Evolutionary conservation across 192 early-diverging fungal species (phyloP), one percentile per base, ranked within the genome.

Genomic region (Diversispora epigaea): DNA sequence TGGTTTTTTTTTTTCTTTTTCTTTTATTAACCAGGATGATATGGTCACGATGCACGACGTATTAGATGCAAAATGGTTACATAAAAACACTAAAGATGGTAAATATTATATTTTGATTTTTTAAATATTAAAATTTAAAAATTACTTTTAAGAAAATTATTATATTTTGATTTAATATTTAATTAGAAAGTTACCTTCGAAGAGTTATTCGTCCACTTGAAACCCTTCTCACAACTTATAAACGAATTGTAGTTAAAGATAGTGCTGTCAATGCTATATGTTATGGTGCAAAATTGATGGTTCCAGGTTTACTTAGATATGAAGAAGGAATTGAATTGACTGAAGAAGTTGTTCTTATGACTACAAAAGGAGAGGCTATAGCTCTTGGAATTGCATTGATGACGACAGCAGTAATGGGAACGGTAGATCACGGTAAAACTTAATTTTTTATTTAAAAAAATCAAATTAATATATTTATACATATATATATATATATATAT

Each of bases 331-430:
- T 99, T 79, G 97, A 99, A 81, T 78, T 98, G 78, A 88, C 95
- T 82, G 96, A 99, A 80, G 97, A 99, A 84, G 89, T 99, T 56
- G 95, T 99, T 25, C 84, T 99, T 76, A 99, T 99, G 93, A 95
- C 97, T 55, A 99, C 97, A 81, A 99, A 99, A 90, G 97, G 97
- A 73, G 97, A 99, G 80, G 97, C 97, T 46, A 97, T 99, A 77
- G 97, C 97, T 17, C 85, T 99, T n/a, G 96, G 90, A 65, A 93
- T 95, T 80, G 96, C 96, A 11, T 90, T 93, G 81, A 99, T 99
- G 97, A 94, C 92, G 50, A 99, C 97, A 1, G 92, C 95, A 39
- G 95, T 96, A 57, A 96, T 99, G 96, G 95, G 92, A 43, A 92
- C 95, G 7, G 93, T 92, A 84, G 95, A 97, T 77, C 95, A 97